Conservation (phyloP, 2,329 filamentous ascomycete genomes). For the Arthroderma sp. region DNA sequence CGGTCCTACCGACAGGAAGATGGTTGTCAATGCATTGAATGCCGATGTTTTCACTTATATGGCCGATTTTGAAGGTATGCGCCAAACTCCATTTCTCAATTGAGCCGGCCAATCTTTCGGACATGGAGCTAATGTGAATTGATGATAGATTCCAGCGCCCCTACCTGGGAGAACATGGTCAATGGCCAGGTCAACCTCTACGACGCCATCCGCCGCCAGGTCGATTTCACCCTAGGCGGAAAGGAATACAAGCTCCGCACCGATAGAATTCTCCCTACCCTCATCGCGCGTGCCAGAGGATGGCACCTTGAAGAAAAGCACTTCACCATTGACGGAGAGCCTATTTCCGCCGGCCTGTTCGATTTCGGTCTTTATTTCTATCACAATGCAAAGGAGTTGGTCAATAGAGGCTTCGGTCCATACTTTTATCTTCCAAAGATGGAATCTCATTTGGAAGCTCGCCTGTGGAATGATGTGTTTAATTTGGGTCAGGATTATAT, state of each 20-base stretch:
- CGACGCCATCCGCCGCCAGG: constrained; percentile 82
- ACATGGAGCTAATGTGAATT: too few species aligned
- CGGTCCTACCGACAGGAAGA: constrained; percentile 92
- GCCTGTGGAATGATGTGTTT: constrained; percentile 97
- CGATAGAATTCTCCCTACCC: constrained; percentile 71
- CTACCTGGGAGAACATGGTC: constrained; percentile 99
- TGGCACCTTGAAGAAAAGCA: constrained; percentile 99
- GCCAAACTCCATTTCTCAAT: neutral
- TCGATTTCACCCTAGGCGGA: constrained; percentile 88
- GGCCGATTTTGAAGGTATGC: constrained; percentile 88
- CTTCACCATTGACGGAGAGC: constrained; percentile 86
- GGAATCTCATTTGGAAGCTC: constrained; percentile 92
- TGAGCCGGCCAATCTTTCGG: neutral
- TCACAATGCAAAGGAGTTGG: constrained; percentile 86
- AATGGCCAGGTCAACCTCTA: constrained; percentile 96
- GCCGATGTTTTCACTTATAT: constrained; percentile 97
- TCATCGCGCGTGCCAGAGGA: constrained; percentile 87
- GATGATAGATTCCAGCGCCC: constrained; percentile 71
- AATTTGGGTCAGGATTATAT: constrained; percentile 91
- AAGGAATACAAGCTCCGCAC: constrained; percentile 98
- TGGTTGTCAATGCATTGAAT: constrained; percentile 96
- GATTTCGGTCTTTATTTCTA: constrained; percentile 99
- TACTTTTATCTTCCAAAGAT: constrained; percentile 99
- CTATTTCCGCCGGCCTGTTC: constrained; percentile 83
- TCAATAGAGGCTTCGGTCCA: constrained; percentile 71